These are phyloP conservation scores for Naganishia vaughanmartiniae DNA, from an alignment of 768 basidiomycete species.

Conservation along the genomic window DNA sequence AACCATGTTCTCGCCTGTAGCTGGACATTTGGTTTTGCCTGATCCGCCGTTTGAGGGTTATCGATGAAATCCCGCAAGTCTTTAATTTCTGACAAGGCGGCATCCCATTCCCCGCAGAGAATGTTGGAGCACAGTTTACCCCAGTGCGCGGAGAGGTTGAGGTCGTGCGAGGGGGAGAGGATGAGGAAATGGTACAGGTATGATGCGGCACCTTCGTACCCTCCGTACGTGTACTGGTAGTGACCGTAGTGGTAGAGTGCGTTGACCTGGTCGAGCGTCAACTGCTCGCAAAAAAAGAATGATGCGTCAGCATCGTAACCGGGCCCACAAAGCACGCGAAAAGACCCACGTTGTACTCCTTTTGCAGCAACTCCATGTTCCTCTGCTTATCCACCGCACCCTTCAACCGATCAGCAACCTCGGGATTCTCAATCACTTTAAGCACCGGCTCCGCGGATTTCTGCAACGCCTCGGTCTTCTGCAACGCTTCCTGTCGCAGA, in stretches of 20 bases:
- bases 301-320: background rate
- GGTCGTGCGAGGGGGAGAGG: conserved; percentile 85
- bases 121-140: conserved; percentile 97
- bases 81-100: conserved; percentile 92
- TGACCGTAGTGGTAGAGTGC: conserved; percentile 96
- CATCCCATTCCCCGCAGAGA: conserved; percentile 88
- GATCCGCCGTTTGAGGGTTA: conserved; percentile 47
- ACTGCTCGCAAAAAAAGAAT: conserved; percentile 56
- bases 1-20: conserved; percentile 95
- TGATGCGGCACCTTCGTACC: conserved; percentile 93
- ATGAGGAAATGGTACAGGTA: conserved; percentile 99
- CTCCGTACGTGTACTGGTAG: conserved; percentile 97
- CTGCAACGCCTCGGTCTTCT: conserved; percentile 76
- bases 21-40: conserved; percentile 62
- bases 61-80: conserved; percentile 91
- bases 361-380: conserved; percentile 89
- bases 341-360: conserved; percentile 76
- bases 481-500: conserved; percentile 77
- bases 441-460: conserved; percentile 88
- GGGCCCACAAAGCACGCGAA: background rate
- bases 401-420: conserved; percentile 87
- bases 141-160: conserved; percentile 96
- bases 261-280: conserved; percentile 90
- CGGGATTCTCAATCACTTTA: conserved; percentile 94
- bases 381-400: conserved; percentile 84